These are phyloP conservation scores for Nannochloropsis salina DNA, from an alignment of 108 stramenopile genomes.

Conservation along the genomic window DNA sequence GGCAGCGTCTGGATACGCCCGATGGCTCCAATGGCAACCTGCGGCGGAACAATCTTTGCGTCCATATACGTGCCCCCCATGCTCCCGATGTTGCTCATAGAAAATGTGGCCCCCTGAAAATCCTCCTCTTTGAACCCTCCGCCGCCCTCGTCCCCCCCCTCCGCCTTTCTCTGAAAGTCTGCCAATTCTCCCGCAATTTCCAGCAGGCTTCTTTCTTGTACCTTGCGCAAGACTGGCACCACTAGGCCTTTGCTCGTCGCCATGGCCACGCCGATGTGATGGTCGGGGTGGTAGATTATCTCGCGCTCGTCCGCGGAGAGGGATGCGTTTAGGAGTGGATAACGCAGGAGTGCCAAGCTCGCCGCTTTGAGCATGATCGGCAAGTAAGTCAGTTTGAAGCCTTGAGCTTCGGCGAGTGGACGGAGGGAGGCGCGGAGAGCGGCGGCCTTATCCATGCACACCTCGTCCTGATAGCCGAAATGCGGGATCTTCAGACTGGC, in stretches of 20 bases:
- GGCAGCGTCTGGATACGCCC: slow-evolving; percentile 85
- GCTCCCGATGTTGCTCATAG: slow-evolving; percentile 92
- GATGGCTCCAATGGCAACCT: slow-evolving; percentile 92
- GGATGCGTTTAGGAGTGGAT: slow-evolving; percentile 77
- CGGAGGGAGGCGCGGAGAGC: slow-evolving; percentile 63
- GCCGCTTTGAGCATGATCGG: slow-evolving; percentile 86
- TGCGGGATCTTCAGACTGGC: slow-evolving; percentile 82
- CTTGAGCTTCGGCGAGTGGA: slow-evolving; percentile 50
- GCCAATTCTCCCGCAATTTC: slow-evolving; percentile 67
- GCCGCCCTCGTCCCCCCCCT: neutral
- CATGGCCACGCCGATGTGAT: slow-evolving; percentile 96
- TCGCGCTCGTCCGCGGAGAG: slow-evolving; percentile 58
- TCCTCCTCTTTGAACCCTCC: slow-evolving; percentile 54
- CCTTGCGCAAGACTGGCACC: slow-evolving; percentile 76
- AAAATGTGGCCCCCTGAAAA: slow-evolving; percentile 75
- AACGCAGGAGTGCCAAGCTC: slow-evolving; percentile 70
- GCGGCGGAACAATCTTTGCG: slow-evolving; percentile 78
- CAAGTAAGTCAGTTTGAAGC: slow-evolving; percentile 65
- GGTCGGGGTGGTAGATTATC: slow-evolving; percentile 65
- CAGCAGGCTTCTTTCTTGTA: slow-evolving; percentile 64
- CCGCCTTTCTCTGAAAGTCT: neutral
- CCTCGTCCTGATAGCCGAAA: slow-evolving; percentile 91
- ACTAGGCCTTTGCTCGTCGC: slow-evolving; percentile 85
- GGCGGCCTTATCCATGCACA: slow-evolving; percentile 63
- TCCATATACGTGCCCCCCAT: slow-evolving; percentile 91